phyloP scores from a whole-genome alignment of 768 basidiomycete genomes.

The Phaeotremella skinneri region DNA sequence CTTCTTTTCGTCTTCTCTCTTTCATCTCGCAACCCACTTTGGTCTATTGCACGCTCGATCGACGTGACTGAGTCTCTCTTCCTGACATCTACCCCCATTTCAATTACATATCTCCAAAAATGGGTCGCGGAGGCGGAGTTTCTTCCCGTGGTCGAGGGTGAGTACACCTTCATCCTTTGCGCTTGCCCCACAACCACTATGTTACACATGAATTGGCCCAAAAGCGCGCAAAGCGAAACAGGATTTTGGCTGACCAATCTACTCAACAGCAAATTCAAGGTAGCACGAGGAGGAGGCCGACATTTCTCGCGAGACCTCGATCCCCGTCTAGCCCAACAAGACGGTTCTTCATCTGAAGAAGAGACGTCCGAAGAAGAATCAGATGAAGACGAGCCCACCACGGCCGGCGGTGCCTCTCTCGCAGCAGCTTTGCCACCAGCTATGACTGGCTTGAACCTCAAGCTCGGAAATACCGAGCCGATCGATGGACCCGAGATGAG shows the following conservation, averaged over 20 bases:
- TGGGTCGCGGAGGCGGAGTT: slow-evolving; percentile 44
- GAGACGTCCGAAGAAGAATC: slow-evolving; percentile 30
- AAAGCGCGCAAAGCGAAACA: too few relatives aligned
- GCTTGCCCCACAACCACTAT: neutral
- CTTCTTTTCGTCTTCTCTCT: too few relatives aligned
- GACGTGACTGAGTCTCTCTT: neutral
- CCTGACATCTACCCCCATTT: neutral
- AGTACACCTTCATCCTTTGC: slow-evolving; percentile 8
- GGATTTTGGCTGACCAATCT: neutral
- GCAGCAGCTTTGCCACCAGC: slow-evolving; percentile 49
- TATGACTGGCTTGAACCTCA: slow-evolving; percentile 41
- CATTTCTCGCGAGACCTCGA: slow-evolving; percentile 64
- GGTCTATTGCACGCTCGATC: neutral
- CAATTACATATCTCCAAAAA: slow-evolving; percentile 9
- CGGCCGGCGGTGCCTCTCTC: slow-evolving; percentile 13
- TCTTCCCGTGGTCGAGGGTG: slow-evolving; percentile 49
- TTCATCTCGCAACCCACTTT: too few relatives aligned
- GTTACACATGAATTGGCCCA: too few relatives aligned
- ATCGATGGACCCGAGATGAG: slow-evolving; percentile 58
- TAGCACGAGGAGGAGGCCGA: slow-evolving; percentile 82
- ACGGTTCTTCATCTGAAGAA: slow-evolving; percentile 34
- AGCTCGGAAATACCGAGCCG: slow-evolving; percentile 52
- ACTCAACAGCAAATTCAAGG: slow-evolving; percentile 66
- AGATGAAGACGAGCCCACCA: slow-evolving; percentile 56
- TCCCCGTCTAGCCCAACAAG: slow-evolving; percentile 25